phyloP scores from a whole-genome alignment of 2,329 filamentous ascomycete genomes.

The Rhynchosporium secalis region DNA sequence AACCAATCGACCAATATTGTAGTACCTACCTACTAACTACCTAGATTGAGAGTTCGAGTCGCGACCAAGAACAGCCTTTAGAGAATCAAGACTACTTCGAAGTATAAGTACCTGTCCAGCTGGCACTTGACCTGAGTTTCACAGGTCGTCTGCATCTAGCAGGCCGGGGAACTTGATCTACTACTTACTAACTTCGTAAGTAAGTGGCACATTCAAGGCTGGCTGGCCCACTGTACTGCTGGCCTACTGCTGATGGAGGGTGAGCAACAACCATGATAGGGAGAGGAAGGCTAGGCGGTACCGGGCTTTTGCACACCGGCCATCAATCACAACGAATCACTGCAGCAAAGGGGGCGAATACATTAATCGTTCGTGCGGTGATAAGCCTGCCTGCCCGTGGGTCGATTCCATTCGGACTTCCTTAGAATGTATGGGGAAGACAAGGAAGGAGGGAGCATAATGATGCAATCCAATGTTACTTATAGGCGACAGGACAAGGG shows the following conservation, averaged over 20 bases:
- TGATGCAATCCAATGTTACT: not conserved
- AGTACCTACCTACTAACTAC: too few species aligned
- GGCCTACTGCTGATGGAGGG: conserved; percentile 1
- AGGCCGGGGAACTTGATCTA: not conserved
- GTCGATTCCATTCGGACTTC: not conserved
- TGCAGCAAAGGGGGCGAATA: not conserved
- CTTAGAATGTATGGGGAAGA: not conserved
- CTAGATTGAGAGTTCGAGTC: not conserved
- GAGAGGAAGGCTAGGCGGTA: not conserved
- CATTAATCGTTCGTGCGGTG: not conserved
- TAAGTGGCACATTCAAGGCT: not conserved
- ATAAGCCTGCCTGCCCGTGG: not conserved
- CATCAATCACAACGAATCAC: too few species aligned
- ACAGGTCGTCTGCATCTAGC: not conserved
- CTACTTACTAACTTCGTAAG: too few species aligned
- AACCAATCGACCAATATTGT: too few species aligned
- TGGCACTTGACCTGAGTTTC: not conserved
- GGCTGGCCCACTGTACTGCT: not conserved
- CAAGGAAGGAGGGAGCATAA: not conserved
- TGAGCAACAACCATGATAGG: conserved; percentile 2
- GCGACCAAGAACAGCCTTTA: too few species aligned
- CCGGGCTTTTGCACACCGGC: too few species aligned
- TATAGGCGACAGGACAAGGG: not conserved
- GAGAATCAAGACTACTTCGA: too few species aligned
- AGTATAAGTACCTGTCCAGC: too few species aligned